Conservation (phyloP, 2,329 filamentous ascomycete genomes). For the Fusarium armeniacum region DNA sequence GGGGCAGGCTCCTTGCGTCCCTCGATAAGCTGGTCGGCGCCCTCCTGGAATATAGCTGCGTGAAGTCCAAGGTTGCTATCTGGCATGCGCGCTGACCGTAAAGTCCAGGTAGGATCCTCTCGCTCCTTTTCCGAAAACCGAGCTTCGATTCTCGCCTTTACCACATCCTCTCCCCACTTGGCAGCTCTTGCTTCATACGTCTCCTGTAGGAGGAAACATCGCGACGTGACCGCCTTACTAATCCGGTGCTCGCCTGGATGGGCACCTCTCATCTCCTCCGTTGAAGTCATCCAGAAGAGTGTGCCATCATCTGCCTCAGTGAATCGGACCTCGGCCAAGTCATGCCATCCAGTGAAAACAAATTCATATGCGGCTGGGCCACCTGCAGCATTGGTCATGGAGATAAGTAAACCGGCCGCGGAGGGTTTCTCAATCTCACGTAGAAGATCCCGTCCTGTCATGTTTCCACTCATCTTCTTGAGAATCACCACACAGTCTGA, state of each 20-base stretch:
- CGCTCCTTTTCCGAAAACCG: constrained; percentile 87
- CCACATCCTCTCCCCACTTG: constrained; percentile 86
- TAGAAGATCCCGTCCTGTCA: constrained; percentile 81
- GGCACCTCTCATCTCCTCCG: constrained; percentile 70
- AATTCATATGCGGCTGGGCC: constrained; percentile 77
- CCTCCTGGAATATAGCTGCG: constrained; percentile 80
- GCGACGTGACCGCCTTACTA: constrained; percentile 68
- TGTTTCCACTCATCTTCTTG: constrained; percentile 74
- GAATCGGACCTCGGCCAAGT: constrained; percentile 77
- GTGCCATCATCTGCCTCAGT: constrained; percentile 77
- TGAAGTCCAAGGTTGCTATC: constrained; percentile 72
- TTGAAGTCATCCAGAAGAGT: constrained; percentile 77
- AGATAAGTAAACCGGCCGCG: constrained; percentile 71
- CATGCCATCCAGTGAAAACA: constrained; percentile 79
- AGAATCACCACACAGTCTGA: constrained; percentile 84
- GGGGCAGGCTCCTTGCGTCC: constrained; percentile 76
- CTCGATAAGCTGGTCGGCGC: constrained; percentile 71
- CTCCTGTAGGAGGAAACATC: constrained; percentile 80
- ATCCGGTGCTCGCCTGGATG: constrained; percentile 60
- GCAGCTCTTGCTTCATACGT: constrained; percentile 82
- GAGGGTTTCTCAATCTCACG: constrained; percentile 88
- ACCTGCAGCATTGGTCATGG: constrained; percentile 73
- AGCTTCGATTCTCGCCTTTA: constrained; percentile 87
- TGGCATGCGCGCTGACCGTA: constrained; percentile 76
- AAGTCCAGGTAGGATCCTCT: constrained; percentile 83